A percentile compares a stretch with the other conserved stretches of the same genome.
Conservation (phyloP, 495 filamentous ascomycete species). For the Chaetomium cochliodes region DNA sequence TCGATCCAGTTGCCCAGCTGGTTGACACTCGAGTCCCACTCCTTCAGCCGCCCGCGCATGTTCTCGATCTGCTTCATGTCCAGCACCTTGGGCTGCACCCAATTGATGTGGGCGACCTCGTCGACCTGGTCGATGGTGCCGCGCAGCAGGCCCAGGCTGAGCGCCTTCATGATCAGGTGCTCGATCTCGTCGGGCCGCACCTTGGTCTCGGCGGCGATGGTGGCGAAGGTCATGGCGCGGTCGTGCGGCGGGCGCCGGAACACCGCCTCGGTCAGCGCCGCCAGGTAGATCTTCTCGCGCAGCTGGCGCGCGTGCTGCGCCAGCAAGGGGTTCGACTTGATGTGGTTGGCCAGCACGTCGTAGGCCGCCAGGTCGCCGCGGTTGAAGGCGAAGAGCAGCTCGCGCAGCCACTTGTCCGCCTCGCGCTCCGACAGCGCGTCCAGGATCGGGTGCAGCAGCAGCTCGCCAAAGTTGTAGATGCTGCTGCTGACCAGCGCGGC, state of each 20-base stretch:
- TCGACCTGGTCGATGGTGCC: conserved; percentile 97
- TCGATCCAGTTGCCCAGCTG: conserved; percentile 95
- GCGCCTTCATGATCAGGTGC: conserved; percentile 96
- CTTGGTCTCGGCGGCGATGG: conserved; percentile 88
- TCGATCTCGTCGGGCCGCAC: conserved; percentile 89
- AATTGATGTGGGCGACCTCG: conserved; percentile 89
- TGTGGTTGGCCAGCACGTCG: conserved; percentile 73
- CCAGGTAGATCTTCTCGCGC: conserved; percentile 94
- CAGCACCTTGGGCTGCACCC: conserved; percentile 97
- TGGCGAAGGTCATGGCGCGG: conserved; percentile 84
- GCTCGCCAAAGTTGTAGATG: conserved; percentile 99
- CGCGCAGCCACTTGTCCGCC: conserved; percentile 76
- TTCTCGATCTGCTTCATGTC: conserved; percentile 94
- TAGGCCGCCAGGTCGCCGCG: conserved; percentile 87
- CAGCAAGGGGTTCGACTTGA: conserved; percentile 75
- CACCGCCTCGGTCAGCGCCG: conserved; percentile 92
- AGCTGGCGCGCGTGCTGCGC: conserved; percentile 76
- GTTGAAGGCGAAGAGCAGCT: conserved; percentile 96
- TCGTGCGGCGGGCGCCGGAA: conserved; percentile 95
- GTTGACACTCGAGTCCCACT: conserved; percentile 96
- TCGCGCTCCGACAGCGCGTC: conserved; percentile 65
- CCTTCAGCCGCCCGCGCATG: conserved; percentile 81
- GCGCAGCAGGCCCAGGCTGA: conserved; percentile 84
- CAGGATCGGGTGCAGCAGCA: conserved; percentile 94
- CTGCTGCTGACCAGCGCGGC: conserved; percentile 88